Evolutionary conservation across 768 basidiomycete species (phyloP).

Genomic region (Amanita rubescens): DNA sequence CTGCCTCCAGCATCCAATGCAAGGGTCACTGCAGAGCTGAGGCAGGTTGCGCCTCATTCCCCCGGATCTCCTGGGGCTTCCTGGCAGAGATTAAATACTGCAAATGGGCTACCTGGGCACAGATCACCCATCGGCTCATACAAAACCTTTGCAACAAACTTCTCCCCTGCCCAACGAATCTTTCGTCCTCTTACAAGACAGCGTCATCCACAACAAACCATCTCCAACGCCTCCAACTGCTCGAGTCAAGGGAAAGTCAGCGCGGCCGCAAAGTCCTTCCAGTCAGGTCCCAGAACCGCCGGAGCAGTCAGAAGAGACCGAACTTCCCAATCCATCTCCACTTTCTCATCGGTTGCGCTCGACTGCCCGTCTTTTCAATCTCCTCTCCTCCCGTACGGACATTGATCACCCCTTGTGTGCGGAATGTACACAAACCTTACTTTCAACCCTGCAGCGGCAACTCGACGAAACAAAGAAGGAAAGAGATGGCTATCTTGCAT

Average conservation of each 20-base stretch:
- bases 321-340: slow-evolving; percentile 60
- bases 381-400: slow-evolving; percentile 69
- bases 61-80: slow-evolving; percentile 34
- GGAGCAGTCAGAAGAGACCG: slow-evolving; percentile 37
- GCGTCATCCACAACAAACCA: slow-evolving; percentile 66
- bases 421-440: slow-evolving; percentile 84
- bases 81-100: slow-evolving; percentile 52
- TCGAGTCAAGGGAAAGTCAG: slow-evolving; percentile 35
- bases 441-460: slow-evolving; percentile 67
- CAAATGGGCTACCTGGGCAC: slow-evolving; percentile 25
- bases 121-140: slow-evolving; percentile 41
- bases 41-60: slow-evolving; percentile 9
- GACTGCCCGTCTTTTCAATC: slow-evolving; percentile 64
- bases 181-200: slow-evolving; percentile 86
- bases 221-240: slow-evolving; percentile 36
- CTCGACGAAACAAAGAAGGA: slow-evolving; percentile 89
- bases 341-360: slow-evolving; percentile 74
- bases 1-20: slow-evolving; percentile 44
- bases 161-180: slow-evolving; percentile 71
- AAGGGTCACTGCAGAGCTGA: slow-evolving; percentile 27
- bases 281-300: slow-evolving; percentile 22
- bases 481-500: slow-evolving; percentile 88
- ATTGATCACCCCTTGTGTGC: slow-evolving; percentile 93
- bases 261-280: slow-evolving; percentile 26
- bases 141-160: slow-evolving; percentile 51